A percentile compares a stretch with the other conserved stretches of the same genome.
These are phyloP conservation scores for Rhipidocladum racemiflorum DNA, from an alignment of 176 grass and related monocot genomes.

Conservation along the genomic window DNA sequence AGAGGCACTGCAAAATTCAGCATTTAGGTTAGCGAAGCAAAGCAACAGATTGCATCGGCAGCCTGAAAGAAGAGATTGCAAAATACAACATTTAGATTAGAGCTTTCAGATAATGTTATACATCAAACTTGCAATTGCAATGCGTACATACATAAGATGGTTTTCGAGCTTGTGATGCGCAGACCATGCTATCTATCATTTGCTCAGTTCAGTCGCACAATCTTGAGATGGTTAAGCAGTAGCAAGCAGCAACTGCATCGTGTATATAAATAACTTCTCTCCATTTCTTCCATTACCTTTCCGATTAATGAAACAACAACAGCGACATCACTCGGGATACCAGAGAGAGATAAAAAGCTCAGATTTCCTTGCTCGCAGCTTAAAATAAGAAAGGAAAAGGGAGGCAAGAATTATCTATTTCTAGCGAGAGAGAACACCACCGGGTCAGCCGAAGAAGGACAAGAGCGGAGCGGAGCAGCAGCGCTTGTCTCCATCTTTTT, in stretches of 20 bases:
- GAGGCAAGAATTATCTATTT: constrained; percentile 49
- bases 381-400: constrained; percentile 20
- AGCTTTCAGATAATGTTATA: background rate
- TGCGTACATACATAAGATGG: background rate
- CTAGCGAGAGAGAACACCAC: constrained; percentile 50
- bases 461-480: background rate
- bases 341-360: constrained; percentile 50
- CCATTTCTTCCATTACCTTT: constrained; percentile 36
- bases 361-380: constrained; percentile 59
- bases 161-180: background rate
- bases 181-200: background rate
- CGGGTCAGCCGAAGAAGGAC: constrained; percentile 33
- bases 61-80: background rate
- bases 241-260: background rate
- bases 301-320: constrained; percentile 42
- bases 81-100: constrained; percentile 21
- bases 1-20: constrained; percentile 21
- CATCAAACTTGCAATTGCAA: background rate
- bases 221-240: background rate
- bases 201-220: background rate
- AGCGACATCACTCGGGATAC: constrained; percentile 13
- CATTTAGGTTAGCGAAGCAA: background rate
- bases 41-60: background rate
- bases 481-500: constrained; percentile 7
- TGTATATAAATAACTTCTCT: constrained; percentile 36